These are phyloP conservation scores for Helicostylum pulchrum DNA, from an alignment of 192 early-diverging fungal genomes.

Conservation along the genomic window DNA sequence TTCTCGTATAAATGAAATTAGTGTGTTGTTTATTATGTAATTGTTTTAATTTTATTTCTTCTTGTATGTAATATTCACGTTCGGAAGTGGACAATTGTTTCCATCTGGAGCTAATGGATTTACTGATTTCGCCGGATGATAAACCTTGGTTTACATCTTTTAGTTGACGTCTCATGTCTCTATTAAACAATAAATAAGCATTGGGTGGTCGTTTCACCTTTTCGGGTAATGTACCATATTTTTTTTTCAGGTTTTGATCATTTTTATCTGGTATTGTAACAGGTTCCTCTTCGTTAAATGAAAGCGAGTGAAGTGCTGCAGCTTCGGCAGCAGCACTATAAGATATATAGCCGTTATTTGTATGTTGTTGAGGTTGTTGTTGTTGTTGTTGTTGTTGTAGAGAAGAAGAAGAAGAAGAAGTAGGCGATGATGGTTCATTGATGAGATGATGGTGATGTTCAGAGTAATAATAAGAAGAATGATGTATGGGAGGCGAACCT, in stretches of 20 bases:
- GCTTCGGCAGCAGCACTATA: neutral
- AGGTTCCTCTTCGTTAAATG: neutral
- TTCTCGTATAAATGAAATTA: slow-evolving; percentile 54
- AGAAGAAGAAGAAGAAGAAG: neutral
- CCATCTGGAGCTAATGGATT: slow-evolving; percentile 55
- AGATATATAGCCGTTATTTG: neutral
- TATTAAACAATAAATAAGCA: slow-evolving; percentile 59
- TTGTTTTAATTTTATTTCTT: slow-evolving; percentile 44
- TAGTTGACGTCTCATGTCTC: slow-evolving; percentile 55
- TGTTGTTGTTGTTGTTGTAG: no score
- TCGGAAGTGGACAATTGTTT: slow-evolving; percentile 38
- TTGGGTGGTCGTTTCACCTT: slow-evolving; percentile 56
- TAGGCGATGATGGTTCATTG: neutral
- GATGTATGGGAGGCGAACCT: neutral
- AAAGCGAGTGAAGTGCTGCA: neutral
- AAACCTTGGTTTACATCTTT: slow-evolving; percentile 52
- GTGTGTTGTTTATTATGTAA: slow-evolving; percentile 51
- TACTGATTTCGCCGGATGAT: slow-evolving; percentile 57
- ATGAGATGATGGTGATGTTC: neutral
- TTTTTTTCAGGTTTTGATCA: neutral
- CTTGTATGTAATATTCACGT: slow-evolving; percentile 42
- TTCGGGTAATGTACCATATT: slow-evolving; percentile 19
- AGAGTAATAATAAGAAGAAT: neutral
- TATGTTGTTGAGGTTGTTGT: neutral
- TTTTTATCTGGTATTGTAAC: neutral